Evolutionary conservation across 306 rosid species (phyloP).

Genomic region (Medicago ruthenica): DNA sequence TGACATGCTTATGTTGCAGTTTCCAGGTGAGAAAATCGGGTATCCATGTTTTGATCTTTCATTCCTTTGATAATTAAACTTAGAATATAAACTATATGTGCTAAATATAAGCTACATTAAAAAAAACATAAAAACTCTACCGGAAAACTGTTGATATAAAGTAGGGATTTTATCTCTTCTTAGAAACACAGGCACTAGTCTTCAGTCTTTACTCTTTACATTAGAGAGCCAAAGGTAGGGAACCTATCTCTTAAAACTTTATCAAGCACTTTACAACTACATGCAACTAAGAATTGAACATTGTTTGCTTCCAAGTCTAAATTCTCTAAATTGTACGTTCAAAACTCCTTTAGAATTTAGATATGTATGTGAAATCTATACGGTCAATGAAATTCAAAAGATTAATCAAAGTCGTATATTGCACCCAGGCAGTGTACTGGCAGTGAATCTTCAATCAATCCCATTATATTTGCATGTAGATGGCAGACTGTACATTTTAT

Average conservation of each 20-base stretch:
- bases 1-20: constrained; percentile 80
- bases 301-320: constrained; percentile 13
- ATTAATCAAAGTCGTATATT: too few relatives aligned
- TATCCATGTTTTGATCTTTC: constrained; percentile 35
- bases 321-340: not conserved
- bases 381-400: too few relatives aligned
- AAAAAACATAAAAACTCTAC: not conserved
- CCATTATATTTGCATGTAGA: too few relatives aligned
- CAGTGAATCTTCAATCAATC: too few relatives aligned
- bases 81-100: not conserved
- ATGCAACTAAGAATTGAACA: too few relatives aligned
- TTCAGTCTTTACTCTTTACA: too few relatives aligned
- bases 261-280: too few relatives aligned
- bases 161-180: not conserved
- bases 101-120: not conserved
- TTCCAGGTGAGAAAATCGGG: constrained; percentile 86
- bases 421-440: too few relatives aligned
- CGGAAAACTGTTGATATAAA: not conserved
- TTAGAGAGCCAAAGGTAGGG: too few relatives aligned
- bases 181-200: too few relatives aligned
- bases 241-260: too few relatives aligned
- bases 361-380: not conserved
- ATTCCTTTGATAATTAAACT: constrained; percentile 5
- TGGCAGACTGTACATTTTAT: too few relatives aligned
- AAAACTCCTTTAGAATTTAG: not conserved